Evolutionary conservation across 495 filamentous ascomycete species (phyloP), one percentile per base, ranked within the genome.

Genomic region (Aspergillus bertholletiae): DNA sequence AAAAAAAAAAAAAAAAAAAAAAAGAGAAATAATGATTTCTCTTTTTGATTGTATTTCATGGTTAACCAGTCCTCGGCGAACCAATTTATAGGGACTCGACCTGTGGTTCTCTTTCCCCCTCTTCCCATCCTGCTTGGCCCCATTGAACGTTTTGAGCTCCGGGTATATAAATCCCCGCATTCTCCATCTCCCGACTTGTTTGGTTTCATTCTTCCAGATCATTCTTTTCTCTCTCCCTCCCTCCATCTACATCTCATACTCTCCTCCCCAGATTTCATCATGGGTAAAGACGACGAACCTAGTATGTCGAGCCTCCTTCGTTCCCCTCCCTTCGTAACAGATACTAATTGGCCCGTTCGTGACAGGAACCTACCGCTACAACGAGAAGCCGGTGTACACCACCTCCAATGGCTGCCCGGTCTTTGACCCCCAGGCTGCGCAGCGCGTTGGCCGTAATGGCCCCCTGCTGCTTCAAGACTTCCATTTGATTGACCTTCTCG

Each of bases 391-490:
- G 8, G 68, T 81, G 55, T 85, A 84, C 60, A 85, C 82, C 7
- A 77, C 82, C 28, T 84, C 81, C 64, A 85, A 83, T 74, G 82
- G 81, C 53, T 81, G 73, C 46, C 80, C 79, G 30, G 76, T 82
- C 55, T 77, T 79, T 68, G 77, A 85, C 60, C 81, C 82, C 22
- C 74, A 84, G 52, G 75, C 77, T 30, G 71, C 82, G 40, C 80
- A 79, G 65, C 74, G 85, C 23, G 80, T 82, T 28, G 85, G 85
- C 55, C 74, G 79, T 56, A 85, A 86, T 58, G 83, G 83, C 11
- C 83, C 83, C 39, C 75, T 86, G 27, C 68, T 84, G 50, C 76
- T 86, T 21, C 81, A 85, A 59, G 83, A 86, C 62, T 84, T 84
- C 60, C 80, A 84, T 60, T 61, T 84, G 59, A 81, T 84, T 55